Evolutionary conservation across 1,284 basidiomycete species (phyloP).

Genomic region (Athelia psychrophila): DNA sequence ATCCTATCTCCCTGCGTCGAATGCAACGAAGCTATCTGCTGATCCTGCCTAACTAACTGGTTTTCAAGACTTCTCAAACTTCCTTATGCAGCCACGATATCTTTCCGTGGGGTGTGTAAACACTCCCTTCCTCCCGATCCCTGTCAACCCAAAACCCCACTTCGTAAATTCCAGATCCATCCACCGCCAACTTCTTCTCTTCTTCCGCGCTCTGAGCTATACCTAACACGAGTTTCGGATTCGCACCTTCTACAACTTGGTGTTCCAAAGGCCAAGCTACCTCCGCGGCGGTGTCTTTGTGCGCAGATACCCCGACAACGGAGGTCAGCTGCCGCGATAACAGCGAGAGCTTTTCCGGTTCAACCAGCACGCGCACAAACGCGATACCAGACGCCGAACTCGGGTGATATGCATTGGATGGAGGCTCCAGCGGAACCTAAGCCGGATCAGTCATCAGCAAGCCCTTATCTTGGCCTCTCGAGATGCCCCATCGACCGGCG

Average conservation of each 20-base stretch:
- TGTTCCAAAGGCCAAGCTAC: constrained; percentile 23
- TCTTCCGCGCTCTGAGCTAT: constrained; percentile 30
- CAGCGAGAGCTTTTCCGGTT: constrained; percentile 19
- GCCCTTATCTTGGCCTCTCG: too few relatives aligned
- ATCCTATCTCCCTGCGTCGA: too few relatives aligned
- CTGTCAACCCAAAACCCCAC: constrained; percentile 42
- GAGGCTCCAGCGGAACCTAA: constrained; percentile 47
- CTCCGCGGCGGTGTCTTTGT: constrained; percentile 12
- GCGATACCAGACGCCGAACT: constrained; percentile 46
- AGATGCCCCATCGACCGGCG: not conserved
- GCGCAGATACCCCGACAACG: constrained; percentile 42
- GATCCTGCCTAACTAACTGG: too few relatives aligned
- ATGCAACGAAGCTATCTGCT: too few relatives aligned
- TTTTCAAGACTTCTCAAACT: constrained; percentile 18
- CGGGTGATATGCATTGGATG: constrained; percentile 42
- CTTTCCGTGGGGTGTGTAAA: constrained; percentile 42
- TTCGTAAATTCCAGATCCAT: constrained; percentile 43
- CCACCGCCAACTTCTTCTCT: constrained; percentile 26
- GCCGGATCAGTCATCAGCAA: not conserved
- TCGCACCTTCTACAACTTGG: not conserved
- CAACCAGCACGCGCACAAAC: constrained; percentile 39
- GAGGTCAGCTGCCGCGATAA: constrained; percentile 38
- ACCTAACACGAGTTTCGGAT: constrained; percentile 34
- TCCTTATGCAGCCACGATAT: constrained; percentile 28
- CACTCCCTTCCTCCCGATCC: constrained; percentile 22